Evolutionary conservation across 805 yeast genomes (phyloP), one percentile per base, ranked within the genome.

Genomic region (Komagataella kurtzmanii): DNA sequence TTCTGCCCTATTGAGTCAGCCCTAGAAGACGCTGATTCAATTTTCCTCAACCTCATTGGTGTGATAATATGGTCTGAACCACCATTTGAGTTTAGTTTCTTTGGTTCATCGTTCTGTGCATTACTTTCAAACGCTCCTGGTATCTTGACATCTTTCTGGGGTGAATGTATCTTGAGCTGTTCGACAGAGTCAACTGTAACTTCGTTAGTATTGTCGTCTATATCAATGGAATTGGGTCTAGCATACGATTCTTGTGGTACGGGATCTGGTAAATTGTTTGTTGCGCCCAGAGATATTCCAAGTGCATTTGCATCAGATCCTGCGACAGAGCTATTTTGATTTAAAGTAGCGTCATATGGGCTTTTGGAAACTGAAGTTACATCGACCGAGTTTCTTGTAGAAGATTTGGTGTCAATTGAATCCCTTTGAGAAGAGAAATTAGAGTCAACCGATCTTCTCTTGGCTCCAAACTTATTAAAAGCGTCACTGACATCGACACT

Each of bases 271-370:
- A 17, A 46, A 21, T 17, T 17, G 10, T 10, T 14, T 47, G 17
- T 17, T 30, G n/a, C 8, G 48, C 49, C 40, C 23, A 24, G 36
- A 21, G 47, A 18, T 43, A 46, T 56, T 7, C 40, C 30, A 10
- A 30, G 43, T 44, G 36, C 24, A 17, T 17, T 30, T 14, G 10
- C 2, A 8, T 30, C 14, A 14, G 40, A 30, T 30, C 40, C 40
- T 10, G 14, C 14, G 14, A 67, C 2, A 75, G 70, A 56, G 72
- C 72, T 51, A 76, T 68, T 54, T 67, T 65, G 52, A 72, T 75
- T 55, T 71, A 74, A 53, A 75, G 64, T 55, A 70, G 69, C 58
- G 71, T 65, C 47, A 73, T 72, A 49, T 65, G 63, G 30, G 66
- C 69, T 50, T 64, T 67, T 19, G 57, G 61, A 17, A 6, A 45